Percentiles rank a stretch among this genome's conserved stretches.
These are phyloP conservation scores for Tanacetum coccineum DNA, from an alignment of 129 eudicot genomes.

Conservation along the genomic window DNA sequence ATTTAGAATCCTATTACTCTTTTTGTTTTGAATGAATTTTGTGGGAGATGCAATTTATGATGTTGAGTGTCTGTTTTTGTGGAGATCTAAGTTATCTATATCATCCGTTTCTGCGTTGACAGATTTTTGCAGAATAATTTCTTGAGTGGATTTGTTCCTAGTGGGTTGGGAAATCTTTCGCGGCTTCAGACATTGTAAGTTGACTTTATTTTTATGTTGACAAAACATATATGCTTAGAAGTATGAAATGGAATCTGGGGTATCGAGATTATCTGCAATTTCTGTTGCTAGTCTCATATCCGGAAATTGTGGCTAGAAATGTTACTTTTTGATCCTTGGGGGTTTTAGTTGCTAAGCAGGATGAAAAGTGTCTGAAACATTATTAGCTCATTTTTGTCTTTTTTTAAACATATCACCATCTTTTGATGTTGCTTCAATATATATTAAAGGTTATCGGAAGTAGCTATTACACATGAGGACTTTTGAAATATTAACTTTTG, in stretches of 20 bases:
- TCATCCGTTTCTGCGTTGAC: slow-evolving; percentile 15
- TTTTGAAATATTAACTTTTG: not conserved
- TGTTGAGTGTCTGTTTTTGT: slow-evolving; percentile 9
- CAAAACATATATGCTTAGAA: not conserved
- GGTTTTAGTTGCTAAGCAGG: not conserved
- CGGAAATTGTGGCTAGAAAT: slow-evolving; percentile 10
- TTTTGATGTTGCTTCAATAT: not conserved
- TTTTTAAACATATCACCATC: not conserved
- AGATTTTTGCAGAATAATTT: slow-evolving; percentile 91
- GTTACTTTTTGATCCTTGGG: not conserved
- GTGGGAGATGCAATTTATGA: slow-evolving; percentile 16
- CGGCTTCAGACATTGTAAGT: slow-evolving; percentile 74
- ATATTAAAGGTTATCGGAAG: not conserved
- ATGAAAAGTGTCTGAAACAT: not conserved
- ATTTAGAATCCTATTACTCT: slow-evolving; percentile 9
- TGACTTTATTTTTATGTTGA: slow-evolving; percentile 9
- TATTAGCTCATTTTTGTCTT: not conserved
- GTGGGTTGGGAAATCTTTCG: slow-evolving; percentile 71
- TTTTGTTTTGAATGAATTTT: slow-evolving; percentile 9
- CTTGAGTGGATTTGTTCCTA: slow-evolving; percentile 79
- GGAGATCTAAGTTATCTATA: not conserved
- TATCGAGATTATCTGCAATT: not conserved
- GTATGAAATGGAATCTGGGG: slow-evolving; percentile 6
- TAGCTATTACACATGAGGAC: slow-evolving; percentile 6
- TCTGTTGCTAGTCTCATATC: not conserved